Conservation (phyloP, 2,329 filamentous ascomycete species). For the Colletotrichum gloeosporioides region DNA sequence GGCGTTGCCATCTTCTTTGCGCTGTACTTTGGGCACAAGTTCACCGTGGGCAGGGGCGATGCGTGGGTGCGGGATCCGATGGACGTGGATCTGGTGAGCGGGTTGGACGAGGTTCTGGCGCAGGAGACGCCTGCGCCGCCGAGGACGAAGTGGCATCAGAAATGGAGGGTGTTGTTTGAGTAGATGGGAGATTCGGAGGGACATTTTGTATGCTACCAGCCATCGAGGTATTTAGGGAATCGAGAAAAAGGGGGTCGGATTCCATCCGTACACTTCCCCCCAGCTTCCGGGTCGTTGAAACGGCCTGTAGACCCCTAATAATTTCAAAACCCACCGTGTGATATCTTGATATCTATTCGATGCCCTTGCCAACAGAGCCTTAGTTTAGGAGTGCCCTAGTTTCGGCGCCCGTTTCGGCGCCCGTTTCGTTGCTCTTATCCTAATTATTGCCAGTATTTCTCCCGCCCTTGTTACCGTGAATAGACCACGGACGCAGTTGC, state of each 20-base stretch:
- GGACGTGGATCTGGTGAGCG: not conserved
- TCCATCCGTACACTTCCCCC: not conserved
- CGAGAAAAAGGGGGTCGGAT: not conserved
- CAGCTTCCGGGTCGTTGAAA: not conserved
- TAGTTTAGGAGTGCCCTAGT: too few species aligned
- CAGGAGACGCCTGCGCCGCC: not conserved
- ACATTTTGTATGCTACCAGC: not conserved
- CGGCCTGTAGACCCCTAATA: not conserved
- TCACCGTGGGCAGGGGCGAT: not conserved
- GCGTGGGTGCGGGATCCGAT: not conserved
- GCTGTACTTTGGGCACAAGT: slow-evolving; percentile 59
- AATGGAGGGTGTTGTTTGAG: not conserved
- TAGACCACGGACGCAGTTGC: too few species aligned
- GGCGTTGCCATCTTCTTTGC: slow-evolving; percentile 68
- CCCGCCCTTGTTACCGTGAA: too few species aligned
- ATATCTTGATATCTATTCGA: not conserved
- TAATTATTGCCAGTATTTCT: too few species aligned
- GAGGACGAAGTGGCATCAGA: not conserved
- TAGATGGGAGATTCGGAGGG: not conserved
- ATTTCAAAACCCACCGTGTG: not conserved
- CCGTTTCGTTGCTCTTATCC: too few species aligned
- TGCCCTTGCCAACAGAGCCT: too few species aligned
- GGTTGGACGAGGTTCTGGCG: not conserved
- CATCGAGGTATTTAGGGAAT: not conserved
- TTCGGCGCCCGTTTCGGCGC: too few species aligned